A percentile compares a stretch with the other conserved stretches of the same genome.
phyloP scores from a whole-genome alignment of 2,329 filamentous ascomycete species.

The Cadophora malorum region DNA sequence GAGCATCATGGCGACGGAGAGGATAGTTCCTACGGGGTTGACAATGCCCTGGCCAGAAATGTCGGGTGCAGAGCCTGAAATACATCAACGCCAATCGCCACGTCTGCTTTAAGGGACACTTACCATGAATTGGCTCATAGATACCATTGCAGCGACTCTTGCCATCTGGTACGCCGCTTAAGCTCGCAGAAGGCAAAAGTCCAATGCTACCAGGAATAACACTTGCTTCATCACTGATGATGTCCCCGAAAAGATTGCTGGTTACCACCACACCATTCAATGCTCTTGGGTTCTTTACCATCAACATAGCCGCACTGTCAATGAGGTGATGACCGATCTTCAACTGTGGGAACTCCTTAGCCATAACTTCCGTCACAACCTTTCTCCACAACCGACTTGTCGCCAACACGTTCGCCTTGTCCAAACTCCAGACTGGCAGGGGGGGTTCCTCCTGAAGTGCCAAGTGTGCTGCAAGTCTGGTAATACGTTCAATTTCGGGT shows the following conservation, averaged over 20 bases:
- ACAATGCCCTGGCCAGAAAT: conserved; percentile 92
- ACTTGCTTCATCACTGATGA: conserved; percentile 92
- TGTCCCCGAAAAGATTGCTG: conserved; percentile 94
- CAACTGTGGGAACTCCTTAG: conserved; percentile 86
- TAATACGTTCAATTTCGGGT: conserved; percentile 86
- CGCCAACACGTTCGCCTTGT: conserved; percentile 96
- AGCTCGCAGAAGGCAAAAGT: conserved; percentile 83
- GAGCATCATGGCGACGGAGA: conserved; percentile 95
- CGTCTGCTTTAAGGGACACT: conserved; percentile 30
- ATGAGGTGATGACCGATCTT: conserved; percentile 89
- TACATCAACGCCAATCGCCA: conserved; percentile 12
- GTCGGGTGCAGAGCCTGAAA: conserved; percentile 81
- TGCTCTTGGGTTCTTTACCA: conserved; percentile 90
- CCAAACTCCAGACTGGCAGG: conserved; percentile 81
- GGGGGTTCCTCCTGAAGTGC: conserved; percentile 79
- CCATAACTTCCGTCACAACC: conserved; percentile 83
- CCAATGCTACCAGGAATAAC: conserved; percentile 93
- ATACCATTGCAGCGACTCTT: conserved; percentile 89
- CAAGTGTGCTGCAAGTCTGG: conserved; percentile 79
- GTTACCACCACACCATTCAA: conserved; percentile 93
- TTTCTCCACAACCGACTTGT: conserved; percentile 90
- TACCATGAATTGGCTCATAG: conserved; percentile 97
- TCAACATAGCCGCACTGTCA: conserved; percentile 95
- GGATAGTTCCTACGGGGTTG: conserved; percentile 89
- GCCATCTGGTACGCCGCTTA: conserved; percentile 86